Evolutionary conservation across 257 asterid species (phyloP).

Genomic region (Petunia secreta): DNA sequence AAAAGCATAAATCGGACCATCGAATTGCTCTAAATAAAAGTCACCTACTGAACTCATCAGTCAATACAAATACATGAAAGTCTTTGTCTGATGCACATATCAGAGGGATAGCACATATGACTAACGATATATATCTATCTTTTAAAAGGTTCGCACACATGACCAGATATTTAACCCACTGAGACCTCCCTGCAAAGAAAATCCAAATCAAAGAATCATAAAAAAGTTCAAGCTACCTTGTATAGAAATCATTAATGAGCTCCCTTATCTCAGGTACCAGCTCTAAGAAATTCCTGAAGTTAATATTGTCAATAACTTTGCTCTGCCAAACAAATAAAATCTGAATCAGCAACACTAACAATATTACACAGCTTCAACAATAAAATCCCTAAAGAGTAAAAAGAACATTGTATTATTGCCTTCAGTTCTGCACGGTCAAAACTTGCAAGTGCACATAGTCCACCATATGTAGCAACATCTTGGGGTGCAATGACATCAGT

Average conservation of each 20-base stretch:
- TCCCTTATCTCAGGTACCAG: constrained; percentile 95
- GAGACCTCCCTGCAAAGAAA: neutral
- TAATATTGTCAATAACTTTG: constrained; percentile 91
- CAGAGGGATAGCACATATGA: neutral
- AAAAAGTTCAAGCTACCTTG: constrained; percentile 57
- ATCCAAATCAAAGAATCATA: neutral
- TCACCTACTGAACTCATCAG: neutral
- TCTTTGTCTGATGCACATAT: neutral
- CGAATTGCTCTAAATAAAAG: neutral
- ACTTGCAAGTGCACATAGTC: constrained; percentile 97
- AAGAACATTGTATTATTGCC: constrained; percentile 44
- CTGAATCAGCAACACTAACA: constrained; percentile 27
- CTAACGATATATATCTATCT: neutral
- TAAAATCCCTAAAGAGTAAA: constrained; percentile 11
- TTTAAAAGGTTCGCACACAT: neutral
- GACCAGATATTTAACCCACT: neutral
- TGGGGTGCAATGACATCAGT: constrained; percentile 89
- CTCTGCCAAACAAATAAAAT: constrained; percentile 55
- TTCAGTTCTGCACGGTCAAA: constrained; percentile 93
- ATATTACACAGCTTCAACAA: constrained; percentile 8
- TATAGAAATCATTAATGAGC: constrained; percentile 88
- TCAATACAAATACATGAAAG: neutral
- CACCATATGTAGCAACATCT: constrained; percentile 98
- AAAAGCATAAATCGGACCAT: neutral
- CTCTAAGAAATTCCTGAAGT: constrained; percentile 91